These are phyloP conservation scores for Saccharomyces hybrid DNA, from an alignment of 1,139 yeast species.

Conservation along the genomic window DNA sequence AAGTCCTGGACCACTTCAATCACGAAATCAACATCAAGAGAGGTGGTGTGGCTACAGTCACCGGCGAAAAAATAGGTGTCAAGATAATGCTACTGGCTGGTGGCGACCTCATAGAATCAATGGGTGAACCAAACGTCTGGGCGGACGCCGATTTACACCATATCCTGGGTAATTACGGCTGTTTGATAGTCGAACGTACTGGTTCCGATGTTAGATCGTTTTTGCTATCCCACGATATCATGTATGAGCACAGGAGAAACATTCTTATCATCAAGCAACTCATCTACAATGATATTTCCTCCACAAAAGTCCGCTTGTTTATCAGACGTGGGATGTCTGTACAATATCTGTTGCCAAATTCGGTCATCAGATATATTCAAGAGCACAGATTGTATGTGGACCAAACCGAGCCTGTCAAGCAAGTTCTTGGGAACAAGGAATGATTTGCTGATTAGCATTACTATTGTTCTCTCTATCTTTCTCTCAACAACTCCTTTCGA, in stretches of 20 bases:
- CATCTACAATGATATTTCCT: slow-evolving; percentile 90
- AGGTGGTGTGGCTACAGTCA: slow-evolving; percentile 61
- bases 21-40: slow-evolving; percentile 86
- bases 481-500: background rate
- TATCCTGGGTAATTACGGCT: slow-evolving; percentile 90
- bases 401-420: slow-evolving; percentile 89
- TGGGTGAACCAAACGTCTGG: slow-evolving; percentile 99
- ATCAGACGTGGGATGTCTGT: slow-evolving; percentile 94
- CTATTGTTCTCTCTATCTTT: background rate
- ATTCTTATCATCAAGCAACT: slow-evolving; percentile 90
- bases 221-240: slow-evolving; percentile 83
- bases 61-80: slow-evolving; percentile 75
- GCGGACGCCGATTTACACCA: slow-evolving; percentile 93
- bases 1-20: slow-evolving; percentile 92
- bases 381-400: slow-evolving; percentile 79
- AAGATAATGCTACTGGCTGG: slow-evolving; percentile 96
- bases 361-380: slow-evolving; percentile 89
- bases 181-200: slow-evolving; percentile 91
- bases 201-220: slow-evolving; percentile 93
- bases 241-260: slow-evolving; percentile 93
- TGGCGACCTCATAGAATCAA: slow-evolving; percentile 91
- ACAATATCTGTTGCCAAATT: slow-evolving; percentile 86
- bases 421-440: slow-evolving; percentile 54
- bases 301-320: slow-evolving; percentile 88
- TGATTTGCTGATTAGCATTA: slow-evolving; percentile 4